Evolutionary conservation across 495 filamentous ascomycete genomes (phyloP), one percentile per base, ranked within the genome.

Genomic region (Lichenothelia convexa): DNA sequence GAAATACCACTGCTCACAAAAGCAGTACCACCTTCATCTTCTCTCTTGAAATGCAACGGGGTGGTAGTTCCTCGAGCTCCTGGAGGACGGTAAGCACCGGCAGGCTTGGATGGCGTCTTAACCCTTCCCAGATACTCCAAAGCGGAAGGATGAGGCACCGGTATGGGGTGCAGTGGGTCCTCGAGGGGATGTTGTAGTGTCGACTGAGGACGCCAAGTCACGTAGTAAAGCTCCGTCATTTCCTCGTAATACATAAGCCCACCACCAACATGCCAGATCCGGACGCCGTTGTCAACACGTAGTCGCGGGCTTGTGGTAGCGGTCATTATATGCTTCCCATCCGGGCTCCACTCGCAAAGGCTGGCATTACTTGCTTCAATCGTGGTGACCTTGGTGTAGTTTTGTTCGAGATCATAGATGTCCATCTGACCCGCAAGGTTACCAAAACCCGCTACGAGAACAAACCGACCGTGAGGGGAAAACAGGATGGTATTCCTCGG

Each of bases 371-470:
- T 82, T 21, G 85, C 87, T 63, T 94, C 84, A 37, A 97, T 86
- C 16, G 89, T 94, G 57, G 73, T 74, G 36, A 97, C 68, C 63
- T 94, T 94, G 45, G 62, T 61, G 60, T 81, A 86, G 54, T 93
- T 76, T 56, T 84, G 87, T 46, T 91, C 78, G 42, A 93, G 67
- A 51, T 97, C 87, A 53, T 94, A 95, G 32, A 95, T 75, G 44
- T 97, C 89, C 70, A 94, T 93, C 58, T 93, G 85, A 24, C 89
- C 89, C 30, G 86, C 83, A 57, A 97, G 61, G 59, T 95, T 97
- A 44, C 89, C 89, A 59, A 97, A 97, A 20, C 89, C 89, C 40
- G 89, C 89, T 38, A 97, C 79, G 40, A 94, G 63, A 13, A 89
- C 79, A 46, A 93, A 93, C 2, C 84, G 78, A 21, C 85, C 89